These are phyloP conservation scores for Gentiana dahurica DNA, from an alignment of 257 asterid genomes.

Conservation along the genomic window DNA sequence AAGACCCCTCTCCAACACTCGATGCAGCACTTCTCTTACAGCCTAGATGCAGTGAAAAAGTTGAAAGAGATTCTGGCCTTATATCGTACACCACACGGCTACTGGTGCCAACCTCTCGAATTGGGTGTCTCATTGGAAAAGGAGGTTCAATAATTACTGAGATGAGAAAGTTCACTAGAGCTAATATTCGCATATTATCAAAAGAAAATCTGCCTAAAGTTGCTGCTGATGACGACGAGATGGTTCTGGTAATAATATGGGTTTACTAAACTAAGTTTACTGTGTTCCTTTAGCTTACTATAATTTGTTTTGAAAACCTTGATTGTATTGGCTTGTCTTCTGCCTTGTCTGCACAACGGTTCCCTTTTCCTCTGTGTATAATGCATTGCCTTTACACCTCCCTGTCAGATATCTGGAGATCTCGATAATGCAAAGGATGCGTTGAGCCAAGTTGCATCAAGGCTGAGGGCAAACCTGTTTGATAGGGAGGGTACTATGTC, in stretches of 20 bases:
- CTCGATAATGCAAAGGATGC: conserved; percentile 82
- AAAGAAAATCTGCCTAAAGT: conserved; percentile 88
- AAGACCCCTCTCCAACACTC: conserved; percentile 75
- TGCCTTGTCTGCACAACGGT: neutral
- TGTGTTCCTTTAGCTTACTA: no score
- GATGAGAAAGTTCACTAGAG: conserved; percentile 83
- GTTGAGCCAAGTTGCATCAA: conserved; percentile 77
- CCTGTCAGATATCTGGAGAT: conserved; percentile 75
- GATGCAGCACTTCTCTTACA: conserved; percentile 91
- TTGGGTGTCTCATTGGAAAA: conserved; percentile 96
- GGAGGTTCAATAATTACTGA: conserved; percentile 93
- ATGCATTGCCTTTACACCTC: neutral
- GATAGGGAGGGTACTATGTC: conserved; percentile 79
- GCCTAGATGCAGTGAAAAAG: conserved; percentile 95
- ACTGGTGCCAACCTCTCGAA: conserved; percentile 77
- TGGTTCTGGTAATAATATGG: conserved; percentile 66
- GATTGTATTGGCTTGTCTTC: neutral
- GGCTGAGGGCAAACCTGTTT: conserved; percentile 85
- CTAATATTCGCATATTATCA: conserved; percentile 76
- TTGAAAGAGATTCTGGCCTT: conserved; percentile 87
- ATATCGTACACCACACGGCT: conserved; percentile 65
- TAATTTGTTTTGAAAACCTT: neutral
- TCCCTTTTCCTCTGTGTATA: conserved; percentile 1
- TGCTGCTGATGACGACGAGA: conserved; percentile 91
- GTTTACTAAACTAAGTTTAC: neutral